Percentiles rank a stretch among this genome's conserved stretches.
These are phyloP conservation scores for Prunus yedoensis DNA, from an alignment of 331 rosid genomes.

Conservation along the genomic window DNA sequence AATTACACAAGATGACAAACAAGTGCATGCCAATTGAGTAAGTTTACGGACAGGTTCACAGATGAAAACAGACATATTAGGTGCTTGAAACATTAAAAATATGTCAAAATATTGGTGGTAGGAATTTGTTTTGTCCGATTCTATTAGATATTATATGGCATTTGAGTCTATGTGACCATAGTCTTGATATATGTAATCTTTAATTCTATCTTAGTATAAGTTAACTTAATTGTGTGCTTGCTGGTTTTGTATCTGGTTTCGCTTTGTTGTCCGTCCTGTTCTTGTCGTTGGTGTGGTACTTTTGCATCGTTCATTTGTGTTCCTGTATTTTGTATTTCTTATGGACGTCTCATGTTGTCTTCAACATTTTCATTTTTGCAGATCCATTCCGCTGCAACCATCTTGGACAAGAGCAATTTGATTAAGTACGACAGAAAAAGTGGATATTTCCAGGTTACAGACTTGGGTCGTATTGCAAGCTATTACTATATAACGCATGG, in stretches of 20 bases:
- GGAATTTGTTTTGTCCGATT: not conserved
- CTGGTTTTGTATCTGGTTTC: not conserved
- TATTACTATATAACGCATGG: conserved; percentile 93
- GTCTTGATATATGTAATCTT: not conserved
- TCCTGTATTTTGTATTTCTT: not conserved
- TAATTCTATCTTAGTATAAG: not conserved
- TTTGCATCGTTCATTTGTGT: not conserved
- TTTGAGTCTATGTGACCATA: not conserved
- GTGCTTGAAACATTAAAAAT: not conserved
- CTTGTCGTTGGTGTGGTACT: not conserved
- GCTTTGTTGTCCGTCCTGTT: not conserved
- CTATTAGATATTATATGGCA: not conserved
- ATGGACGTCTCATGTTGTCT: conserved; percentile 1
- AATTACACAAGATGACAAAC: not conserved
- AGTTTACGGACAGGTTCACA: not conserved
- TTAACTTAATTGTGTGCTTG: not conserved
- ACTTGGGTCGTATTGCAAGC: conserved; percentile 98
- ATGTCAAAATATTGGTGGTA: not conserved
- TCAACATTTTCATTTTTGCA: conserved; percentile 30
- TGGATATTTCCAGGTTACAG: conserved; percentile 94
- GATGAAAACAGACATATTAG: not conserved
- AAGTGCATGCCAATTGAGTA: not conserved
- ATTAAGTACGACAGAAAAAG: conserved; percentile 94
- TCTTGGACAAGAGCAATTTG: conserved; percentile 80
- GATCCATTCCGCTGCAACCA: conserved; percentile 91